Conservation (phyloP, 139 green algal genomes). For the Closterium sp. region DNA sequence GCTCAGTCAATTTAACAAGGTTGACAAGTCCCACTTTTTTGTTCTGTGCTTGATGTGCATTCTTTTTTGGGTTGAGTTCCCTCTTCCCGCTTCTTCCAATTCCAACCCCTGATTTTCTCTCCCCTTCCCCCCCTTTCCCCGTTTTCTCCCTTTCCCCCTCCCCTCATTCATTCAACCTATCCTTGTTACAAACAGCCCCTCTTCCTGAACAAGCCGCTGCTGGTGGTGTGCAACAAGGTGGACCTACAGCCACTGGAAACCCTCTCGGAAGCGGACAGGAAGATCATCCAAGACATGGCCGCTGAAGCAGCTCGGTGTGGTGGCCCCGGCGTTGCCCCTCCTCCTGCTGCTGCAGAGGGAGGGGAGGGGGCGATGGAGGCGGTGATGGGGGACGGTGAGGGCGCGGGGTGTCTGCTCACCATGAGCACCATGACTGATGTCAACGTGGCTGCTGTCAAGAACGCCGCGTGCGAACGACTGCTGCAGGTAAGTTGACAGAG, state of each 20-base stretch:
- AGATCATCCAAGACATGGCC: constrained; percentile 78
- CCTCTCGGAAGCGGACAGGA: constrained; percentile 62
- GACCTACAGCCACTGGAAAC: constrained; percentile 57
- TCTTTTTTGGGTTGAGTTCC: no score
- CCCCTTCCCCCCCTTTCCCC: no score
- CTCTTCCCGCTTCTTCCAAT: no score
- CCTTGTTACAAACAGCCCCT: constrained; percentile 65
- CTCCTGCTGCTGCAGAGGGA: neutral
- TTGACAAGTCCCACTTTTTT: no score
- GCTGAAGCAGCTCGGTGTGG: constrained; percentile 29
- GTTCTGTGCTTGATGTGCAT: no score
- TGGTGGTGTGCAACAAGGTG: constrained; percentile 96
- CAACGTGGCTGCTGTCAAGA: constrained; percentile 84
- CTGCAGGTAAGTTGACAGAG: constrained; percentile 68
- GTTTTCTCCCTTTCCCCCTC: neutral
- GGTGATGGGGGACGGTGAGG: neutral
- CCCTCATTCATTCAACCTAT: neutral
- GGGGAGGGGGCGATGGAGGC: constrained; percentile 16
- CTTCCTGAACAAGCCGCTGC: constrained; percentile 97
- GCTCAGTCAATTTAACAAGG: no score
- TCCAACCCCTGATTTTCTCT: no score
- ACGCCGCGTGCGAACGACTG: constrained; percentile 87
- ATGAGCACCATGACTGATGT: constrained; percentile 93
- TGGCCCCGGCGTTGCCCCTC: constrained; percentile 32
- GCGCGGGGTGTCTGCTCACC: constrained; percentile 60